Evolutionary conservation across 2,329 filamentous ascomycete species (phyloP).

Genomic region (Colletotrichum acutatum): DNA sequence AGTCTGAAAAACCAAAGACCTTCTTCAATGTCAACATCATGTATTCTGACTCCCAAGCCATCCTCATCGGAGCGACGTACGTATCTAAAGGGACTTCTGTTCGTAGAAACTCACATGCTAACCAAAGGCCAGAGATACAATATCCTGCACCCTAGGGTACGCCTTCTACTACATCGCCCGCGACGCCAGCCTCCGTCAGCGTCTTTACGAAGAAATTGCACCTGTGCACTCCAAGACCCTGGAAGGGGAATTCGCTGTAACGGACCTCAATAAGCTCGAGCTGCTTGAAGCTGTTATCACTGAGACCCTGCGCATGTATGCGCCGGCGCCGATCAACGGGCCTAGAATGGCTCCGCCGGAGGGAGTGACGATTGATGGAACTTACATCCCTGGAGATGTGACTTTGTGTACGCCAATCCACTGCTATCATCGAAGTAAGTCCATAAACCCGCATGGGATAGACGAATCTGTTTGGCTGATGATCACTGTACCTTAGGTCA

Average conservation of each 20-base stretch:
- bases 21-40: constrained; percentile 38
- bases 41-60: constrained; percentile 37
- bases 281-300: constrained; percentile 43
- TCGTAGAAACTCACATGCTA: neutral
- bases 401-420: constrained; percentile 23
- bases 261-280: constrained; percentile 35
- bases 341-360: constrained; percentile 39
- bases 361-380: constrained; percentile 40
- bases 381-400: constrained; percentile 41
- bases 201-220: constrained; percentile 31
- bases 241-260: constrained; percentile 35
- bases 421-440: constrained; percentile 22
- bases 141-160: constrained; percentile 32
- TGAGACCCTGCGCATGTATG: constrained; percentile 44
- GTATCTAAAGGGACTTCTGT: neutral
- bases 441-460: no score
- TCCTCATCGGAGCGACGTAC: constrained; percentile 40
- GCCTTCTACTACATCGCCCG: constrained; percentile 35
- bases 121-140: constrained; percentile 25
- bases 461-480: neutral
- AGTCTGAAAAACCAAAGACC: constrained; percentile 37
- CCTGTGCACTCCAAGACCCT: constrained; percentile 34
- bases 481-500: neutral
- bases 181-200: constrained; percentile 15
- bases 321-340: constrained; percentile 41